A percentile compares a stretch with the other conserved stretches of the same genome.
Conservation (phyloP, 371 early-diverging fungal genomes). For the Smittium culicis region DNA sequence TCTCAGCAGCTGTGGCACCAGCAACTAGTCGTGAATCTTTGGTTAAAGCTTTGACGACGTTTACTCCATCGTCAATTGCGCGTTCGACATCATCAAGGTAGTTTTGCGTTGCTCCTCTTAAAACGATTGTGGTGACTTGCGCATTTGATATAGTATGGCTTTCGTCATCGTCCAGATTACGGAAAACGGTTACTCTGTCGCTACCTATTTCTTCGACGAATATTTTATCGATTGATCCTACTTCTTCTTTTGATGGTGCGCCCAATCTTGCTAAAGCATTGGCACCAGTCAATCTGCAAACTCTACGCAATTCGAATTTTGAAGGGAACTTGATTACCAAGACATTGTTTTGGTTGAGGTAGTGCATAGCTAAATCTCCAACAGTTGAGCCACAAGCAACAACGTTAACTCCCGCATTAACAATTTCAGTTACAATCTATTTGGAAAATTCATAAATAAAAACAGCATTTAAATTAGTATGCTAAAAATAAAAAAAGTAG, state of each 20-base stretch:
- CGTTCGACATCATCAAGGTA: constrained; percentile 95
- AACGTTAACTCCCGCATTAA: constrained; percentile 84
- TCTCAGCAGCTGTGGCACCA: constrained; percentile 94
- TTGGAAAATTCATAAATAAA: no score
- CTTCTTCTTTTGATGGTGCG: constrained; percentile 89
- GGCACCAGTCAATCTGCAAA: constrained; percentile 87
- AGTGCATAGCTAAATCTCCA: constrained; percentile 91
- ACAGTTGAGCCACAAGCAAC: constrained; percentile 79
- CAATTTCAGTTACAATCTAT: constrained; percentile 51
- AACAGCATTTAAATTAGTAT: no score
- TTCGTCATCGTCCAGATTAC: constrained; percentile 38
- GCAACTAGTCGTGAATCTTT: constrained; percentile 77
- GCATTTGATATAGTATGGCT: constrained; percentile 28
- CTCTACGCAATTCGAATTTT: constrained; percentile 90
- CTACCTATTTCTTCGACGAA: constrained; percentile 92
- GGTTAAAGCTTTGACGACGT: constrained; percentile 84
- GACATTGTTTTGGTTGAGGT: constrained; percentile 79
- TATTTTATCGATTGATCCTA: constrained; percentile 91
- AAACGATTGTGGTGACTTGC: constrained; percentile 82
- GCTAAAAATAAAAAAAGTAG: no score
- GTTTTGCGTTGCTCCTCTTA: constrained; percentile 96
- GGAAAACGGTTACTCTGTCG: constrained; percentile 91
- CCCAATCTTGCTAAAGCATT: constrained; percentile 85
- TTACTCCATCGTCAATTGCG: constrained; percentile 96
- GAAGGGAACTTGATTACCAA: constrained; percentile 80